Conservation (phyloP, 495 filamentous ascomycete genomes). For the Aspergillus ostianus region DNA sequence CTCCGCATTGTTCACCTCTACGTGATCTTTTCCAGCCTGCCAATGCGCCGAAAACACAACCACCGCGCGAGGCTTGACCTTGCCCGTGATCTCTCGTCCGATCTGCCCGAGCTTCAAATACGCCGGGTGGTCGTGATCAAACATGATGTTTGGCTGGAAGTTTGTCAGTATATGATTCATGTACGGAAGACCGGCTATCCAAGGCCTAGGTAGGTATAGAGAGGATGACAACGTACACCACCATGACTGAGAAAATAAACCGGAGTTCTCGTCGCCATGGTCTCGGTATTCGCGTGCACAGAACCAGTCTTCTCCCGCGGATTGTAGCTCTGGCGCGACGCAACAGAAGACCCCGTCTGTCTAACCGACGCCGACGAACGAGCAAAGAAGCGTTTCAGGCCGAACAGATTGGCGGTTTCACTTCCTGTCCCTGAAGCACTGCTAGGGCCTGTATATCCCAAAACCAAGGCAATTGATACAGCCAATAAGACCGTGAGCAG, state of each 20-base stretch:
- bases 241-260: conserved; percentile 81
- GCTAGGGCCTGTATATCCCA: not conserved
- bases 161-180: not conserved
- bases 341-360: not conserved
- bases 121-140: conserved; percentile 68
- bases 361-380: conserved; percentile 6
- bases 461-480: conserved; percentile 5
- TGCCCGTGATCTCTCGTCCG: conserved; percentile 75
- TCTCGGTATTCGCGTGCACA: not conserved
- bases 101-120: conserved; percentile 66
- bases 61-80: conserved; percentile 75
- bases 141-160: conserved; percentile 69
- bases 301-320: not conserved
- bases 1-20: conserved; percentile 73
- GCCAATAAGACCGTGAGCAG: conserved; percentile 11
- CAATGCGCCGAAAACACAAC: conserved; percentile 90
- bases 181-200: not conserved
- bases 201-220: not conserved
- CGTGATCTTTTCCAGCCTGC: conserved; percentile 58
- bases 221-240: conserved; percentile 53
- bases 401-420: conserved; percentile 32
- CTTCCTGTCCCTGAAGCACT: not conserved
- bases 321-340: not conserved
- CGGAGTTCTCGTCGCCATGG: conserved; percentile 47
- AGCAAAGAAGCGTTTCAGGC: conserved; percentile 26